Base-by-base conservation (phyloP, 495 filamentous ascomycete genomes). In the Filosporella fistucella region DNA sequence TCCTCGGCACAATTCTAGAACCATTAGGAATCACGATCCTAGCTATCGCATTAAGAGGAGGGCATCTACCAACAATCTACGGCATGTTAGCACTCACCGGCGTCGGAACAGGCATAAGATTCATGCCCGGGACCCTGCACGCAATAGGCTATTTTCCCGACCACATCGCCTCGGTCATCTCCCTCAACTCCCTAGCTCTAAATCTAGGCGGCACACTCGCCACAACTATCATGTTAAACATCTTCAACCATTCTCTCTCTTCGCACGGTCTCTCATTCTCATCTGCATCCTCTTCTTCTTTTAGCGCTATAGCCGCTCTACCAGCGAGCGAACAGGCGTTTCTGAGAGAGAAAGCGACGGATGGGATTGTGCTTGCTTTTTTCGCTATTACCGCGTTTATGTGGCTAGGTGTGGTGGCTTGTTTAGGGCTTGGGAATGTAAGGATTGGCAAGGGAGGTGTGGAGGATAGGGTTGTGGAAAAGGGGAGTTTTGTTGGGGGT, bases 81-180 rank as follows among this genome's bases (percentile, higher is more conserved):
- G 78, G 70, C 41, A 81, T 81, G 72, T 75, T 84, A 66, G 77
- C 70, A 0, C 51, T 84, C 1, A 67, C 74, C 0, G 79, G 80
- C 8, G 66, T 58, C 1, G 79, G 80, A 0, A 76, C 75, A 0
- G 80, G 77, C 24, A 18, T 67, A 8, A 52, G 64, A 2, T 61
- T 67, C 43, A 74, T 78, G 65, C 72, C 70, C 1, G 54, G 54
- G 9, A 62, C 65, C 4, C 62, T 82, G 0, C 79, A 82, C 48
- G 71, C 61, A 0, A 61, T 72, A 0, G 80, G 74, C 0, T 72
- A 73, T 58, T 81, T 77, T 52, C 77, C 71, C 1, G 60, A 65
- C 13, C 57, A 66, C 33, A 75, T 78, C 1, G 67, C 77, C 0
- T 58, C 72, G 4, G 70, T 76, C 0, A 64, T 74, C 45, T 75